phyloP scores from a whole-genome alignment of 257 asterid species.

The Gentiana dahurica region DNA sequence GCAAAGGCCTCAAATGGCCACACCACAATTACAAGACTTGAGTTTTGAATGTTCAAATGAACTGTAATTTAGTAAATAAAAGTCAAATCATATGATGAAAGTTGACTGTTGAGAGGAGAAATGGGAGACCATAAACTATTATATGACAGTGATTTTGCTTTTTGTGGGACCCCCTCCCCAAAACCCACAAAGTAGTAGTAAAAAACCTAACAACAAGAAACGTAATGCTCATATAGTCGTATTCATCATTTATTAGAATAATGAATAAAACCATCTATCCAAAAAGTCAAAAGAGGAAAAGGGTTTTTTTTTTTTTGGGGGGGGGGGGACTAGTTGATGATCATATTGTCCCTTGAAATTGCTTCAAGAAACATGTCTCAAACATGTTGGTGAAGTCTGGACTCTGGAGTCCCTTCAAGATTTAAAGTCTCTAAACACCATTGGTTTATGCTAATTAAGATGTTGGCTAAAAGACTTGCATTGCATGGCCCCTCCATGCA shows the following conservation, averaged over 20 bases:
- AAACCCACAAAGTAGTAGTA: neutral
- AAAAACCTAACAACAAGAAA: conserved; percentile 14
- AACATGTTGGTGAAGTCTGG: conserved; percentile 49
- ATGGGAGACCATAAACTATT: conserved; percentile 2
- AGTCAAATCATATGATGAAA: conserved; percentile 7
- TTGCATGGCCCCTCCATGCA: conserved; percentile 27
- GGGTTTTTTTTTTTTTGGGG: neutral
- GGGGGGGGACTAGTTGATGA: conserved; percentile 8
- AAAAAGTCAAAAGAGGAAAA: conserved; percentile 18
- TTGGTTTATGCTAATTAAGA: conserved; percentile 19
- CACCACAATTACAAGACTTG: neutral
- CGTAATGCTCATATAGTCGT: neutral
- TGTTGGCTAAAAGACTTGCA: conserved; percentile 33
- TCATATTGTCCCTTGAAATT: conserved; percentile 11
- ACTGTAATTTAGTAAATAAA: conserved; percentile 8
- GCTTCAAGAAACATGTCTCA: conserved; percentile 46
- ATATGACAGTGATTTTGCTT: conserved; percentile 13
- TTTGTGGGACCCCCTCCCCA: conserved; percentile 8
- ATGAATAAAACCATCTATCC: conserved; percentile 19
- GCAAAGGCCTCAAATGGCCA: neutral
- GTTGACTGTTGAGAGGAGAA: conserved; percentile 4
- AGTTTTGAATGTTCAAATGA: conserved; percentile 21
- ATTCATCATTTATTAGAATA: conserved; percentile 15
- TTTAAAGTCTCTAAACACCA: conserved; percentile 17
- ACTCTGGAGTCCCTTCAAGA: conserved; percentile 4